Base-by-base conservation (phyloP, 352 stramenopile species). In the Phytopythium aichiense region DNA sequence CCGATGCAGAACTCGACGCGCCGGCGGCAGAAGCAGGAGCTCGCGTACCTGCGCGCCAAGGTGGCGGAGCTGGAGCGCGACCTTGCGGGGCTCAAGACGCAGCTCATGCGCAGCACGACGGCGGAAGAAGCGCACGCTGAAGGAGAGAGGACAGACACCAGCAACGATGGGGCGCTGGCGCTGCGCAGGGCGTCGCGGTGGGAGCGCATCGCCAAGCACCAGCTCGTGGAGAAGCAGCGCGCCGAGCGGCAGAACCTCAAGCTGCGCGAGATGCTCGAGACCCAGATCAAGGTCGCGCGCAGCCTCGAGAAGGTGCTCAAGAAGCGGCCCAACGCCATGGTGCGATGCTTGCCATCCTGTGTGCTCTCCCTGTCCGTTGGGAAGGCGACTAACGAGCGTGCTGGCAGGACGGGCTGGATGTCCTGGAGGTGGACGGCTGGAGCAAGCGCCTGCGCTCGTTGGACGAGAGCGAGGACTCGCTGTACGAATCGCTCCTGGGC, bases 1-100 rank as follows among this genome's bases (percentile, higher is more conserved):
- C 73, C 73, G 7, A 74, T 79, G 69, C 68, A 79, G 56, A 88
- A 84, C 65, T 78, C 74, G 35, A 84, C 76, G 16, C 72, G 77
- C 25, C 72, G 69, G 64, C 68, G 75, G 28, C 77, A 82, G 62
- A 81, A 87, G 56, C 64, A 81, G 51, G 79, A 89, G 65, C 59
- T 89, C 16, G 63, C 56, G 35, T 87, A 84, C 54, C 67, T 89
- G 15, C 71, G 77, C 12, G 22, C 64, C 15, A 78, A 79, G 58
- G 79, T 85, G 25, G 58, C 67, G 18, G 65, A 71, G 25, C 61
- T 88, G 28, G 75, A 88, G 53, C 22, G 58, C 16, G 57, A 85
- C 55, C 65, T 88, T 45, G 54, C 63, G 33, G 40, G 43, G 46
- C 37, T 60, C 35, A 60, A 60, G 25, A 7, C n/a, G 35, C 54